A percentile compares a stretch with the other conserved stretches of the same genome.
Evolutionary conservation across 192 early-diverging fungal genomes (phyloP).

Genomic region (Coemansia aciculifera): DNA sequence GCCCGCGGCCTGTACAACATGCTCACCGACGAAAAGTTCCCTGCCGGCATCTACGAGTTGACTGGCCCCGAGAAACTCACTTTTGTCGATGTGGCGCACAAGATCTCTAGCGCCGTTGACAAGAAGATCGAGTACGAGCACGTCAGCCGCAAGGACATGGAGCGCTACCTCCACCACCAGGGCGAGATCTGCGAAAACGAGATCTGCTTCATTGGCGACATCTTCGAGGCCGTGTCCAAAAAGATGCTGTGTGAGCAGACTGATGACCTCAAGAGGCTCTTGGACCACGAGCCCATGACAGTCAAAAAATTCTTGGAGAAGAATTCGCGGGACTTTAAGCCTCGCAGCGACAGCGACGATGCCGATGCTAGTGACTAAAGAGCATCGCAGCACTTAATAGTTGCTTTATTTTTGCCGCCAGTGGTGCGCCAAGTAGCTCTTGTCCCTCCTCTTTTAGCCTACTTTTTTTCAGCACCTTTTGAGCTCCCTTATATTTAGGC

Average conservation of each 20-base stretch:
- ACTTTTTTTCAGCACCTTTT: too few relatives aligned
- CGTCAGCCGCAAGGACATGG: conserved; percentile 26
- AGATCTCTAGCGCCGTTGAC: conserved; percentile 30
- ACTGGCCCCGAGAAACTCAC: conserved; percentile 31
- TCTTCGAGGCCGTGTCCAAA: conserved; percentile 35
- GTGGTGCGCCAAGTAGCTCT: too few relatives aligned
- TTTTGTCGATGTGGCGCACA: conserved; percentile 25
- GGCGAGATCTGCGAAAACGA: conserved; percentile 22
- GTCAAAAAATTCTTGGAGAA: conserved; percentile 40
- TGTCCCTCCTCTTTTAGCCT: background rate
- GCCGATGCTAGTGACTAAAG: background rate
- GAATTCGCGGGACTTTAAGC: conserved; percentile 50
- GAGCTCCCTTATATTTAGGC: too few relatives aligned
- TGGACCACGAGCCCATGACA: conserved; percentile 41
- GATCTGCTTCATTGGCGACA: conserved; percentile 34
- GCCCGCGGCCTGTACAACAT: conserved; percentile 46
- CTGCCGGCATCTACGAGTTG: conserved; percentile 39
- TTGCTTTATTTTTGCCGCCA: background rate
- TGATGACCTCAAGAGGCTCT: conserved; percentile 36
- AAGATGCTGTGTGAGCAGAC: conserved; percentile 27
- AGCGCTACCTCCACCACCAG: conserved; percentile 28
- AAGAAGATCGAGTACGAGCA: conserved; percentile 34
- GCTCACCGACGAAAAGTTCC: conserved; percentile 35
- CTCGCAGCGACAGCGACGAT: conserved; percentile 1
- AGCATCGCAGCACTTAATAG: background rate